phyloP scores from a whole-genome alignment of 305 asterid genomes.

The Fraxinus ornus region DNA sequence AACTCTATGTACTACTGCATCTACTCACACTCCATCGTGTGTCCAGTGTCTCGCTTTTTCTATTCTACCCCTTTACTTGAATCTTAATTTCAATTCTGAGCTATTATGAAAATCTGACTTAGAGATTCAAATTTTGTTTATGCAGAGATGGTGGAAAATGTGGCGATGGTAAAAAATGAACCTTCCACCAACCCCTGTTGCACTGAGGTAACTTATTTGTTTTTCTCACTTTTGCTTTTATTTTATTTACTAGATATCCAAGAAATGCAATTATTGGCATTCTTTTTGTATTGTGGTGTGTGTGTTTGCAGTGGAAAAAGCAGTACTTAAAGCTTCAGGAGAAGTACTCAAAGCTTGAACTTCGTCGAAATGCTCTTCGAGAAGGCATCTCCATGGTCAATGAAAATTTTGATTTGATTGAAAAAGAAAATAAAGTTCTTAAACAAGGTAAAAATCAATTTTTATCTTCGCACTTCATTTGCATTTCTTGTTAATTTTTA shows the following conservation, averaged over 20 bases:
- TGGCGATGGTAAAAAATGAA: slow-evolving; percentile 42
- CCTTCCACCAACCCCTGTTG: slow-evolving; percentile 58
- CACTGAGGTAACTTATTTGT: slow-evolving; percentile 40
- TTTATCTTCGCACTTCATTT: background rate
- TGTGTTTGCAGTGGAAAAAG: slow-evolving; percentile 51
- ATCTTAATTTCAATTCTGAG: background rate
- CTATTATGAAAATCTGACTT: background rate
- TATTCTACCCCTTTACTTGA: background rate
- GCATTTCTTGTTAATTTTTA: background rate
- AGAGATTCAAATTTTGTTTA: background rate
- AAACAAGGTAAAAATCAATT: slow-evolving; percentile 41
- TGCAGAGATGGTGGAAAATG: slow-evolving; percentile 53
- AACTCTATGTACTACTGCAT: background rate
- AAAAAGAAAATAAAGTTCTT: slow-evolving; percentile 46
- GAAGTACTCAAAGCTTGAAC: slow-evolving; percentile 45
- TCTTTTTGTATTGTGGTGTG: background rate
- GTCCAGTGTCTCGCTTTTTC: background rate
- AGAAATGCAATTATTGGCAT: background rate
- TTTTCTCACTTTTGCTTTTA: background rate
- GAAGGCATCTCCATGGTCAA: slow-evolving; percentile 35
- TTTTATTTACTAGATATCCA: background rate
- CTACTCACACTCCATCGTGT: background rate
- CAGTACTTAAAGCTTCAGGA: slow-evolving; percentile 50
- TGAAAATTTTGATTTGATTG: slow-evolving; percentile 30
- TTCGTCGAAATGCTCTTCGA: slow-evolving; percentile 44